These are phyloP conservation scores for Erigeron canadensis DNA, from an alignment of 129 eudicot genomes.

Conservation along the genomic window DNA sequence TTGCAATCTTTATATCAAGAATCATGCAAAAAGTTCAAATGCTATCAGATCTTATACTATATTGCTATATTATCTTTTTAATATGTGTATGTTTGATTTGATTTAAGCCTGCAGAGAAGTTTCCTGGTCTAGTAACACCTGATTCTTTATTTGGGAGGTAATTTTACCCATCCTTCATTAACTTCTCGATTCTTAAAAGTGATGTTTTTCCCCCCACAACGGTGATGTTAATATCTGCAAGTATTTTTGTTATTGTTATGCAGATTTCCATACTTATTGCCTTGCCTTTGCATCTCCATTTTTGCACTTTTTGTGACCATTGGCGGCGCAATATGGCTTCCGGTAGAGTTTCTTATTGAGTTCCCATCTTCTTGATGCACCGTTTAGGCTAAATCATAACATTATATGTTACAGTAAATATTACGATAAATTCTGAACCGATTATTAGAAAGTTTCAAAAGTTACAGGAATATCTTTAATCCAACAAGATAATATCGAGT, in stretches of 20 bases:
- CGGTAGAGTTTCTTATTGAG: conserved; percentile 49
- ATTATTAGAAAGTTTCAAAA: neutral
- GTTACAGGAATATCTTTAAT: neutral
- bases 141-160: conserved; percentile 87
- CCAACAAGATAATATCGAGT: neutral
- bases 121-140: conserved; percentile 58
- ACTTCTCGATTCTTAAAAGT: neutral
- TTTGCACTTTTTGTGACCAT: conserved; percentile 56
- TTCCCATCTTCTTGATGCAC: neutral
- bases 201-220: no score
- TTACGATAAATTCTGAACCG: no score
- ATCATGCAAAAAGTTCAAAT: neutral
- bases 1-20: neutral
- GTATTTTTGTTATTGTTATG: conserved; percentile 13
- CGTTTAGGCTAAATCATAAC: conserved; percentile 5
- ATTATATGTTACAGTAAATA: neutral
- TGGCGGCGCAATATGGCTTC: conserved; percentile 60
- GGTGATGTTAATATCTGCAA: no score
- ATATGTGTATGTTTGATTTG: neutral
- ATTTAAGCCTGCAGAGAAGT: conserved; percentile 89
- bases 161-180: neutral
- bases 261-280: conserved; percentile 94
- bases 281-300: conserved; percentile 68
- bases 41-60: neutral
- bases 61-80: no score